Conservation (phyloP, 1,139 yeast species). For the Pichia sp. region DNA sequence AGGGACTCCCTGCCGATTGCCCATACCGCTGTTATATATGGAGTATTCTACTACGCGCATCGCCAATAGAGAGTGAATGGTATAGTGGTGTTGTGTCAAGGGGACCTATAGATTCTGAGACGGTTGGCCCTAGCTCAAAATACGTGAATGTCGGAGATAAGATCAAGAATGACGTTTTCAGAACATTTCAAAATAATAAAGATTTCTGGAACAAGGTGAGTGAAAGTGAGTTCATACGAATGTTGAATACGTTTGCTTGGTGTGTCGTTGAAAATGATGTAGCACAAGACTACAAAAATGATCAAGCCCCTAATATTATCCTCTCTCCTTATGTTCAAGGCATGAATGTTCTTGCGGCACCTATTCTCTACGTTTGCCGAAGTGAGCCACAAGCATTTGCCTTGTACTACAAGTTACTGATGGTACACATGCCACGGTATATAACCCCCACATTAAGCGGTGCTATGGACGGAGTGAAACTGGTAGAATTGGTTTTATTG, state of each 20-base stretch:
- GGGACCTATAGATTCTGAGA: slow-evolving; percentile 40
- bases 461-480: slow-evolving; percentile 66
- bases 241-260: slow-evolving; percentile 66
- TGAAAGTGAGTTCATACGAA: slow-evolving; percentile 61
- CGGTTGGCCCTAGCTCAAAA: slow-evolving; percentile 9
- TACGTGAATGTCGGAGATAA: slow-evolving; percentile 55
- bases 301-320: slow-evolving; percentile 1
- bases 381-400: slow-evolving; percentile 87
- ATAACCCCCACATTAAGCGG: slow-evolving; percentile 75
- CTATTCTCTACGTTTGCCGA: slow-evolving; percentile 67
- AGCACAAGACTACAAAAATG: slow-evolving; percentile 1
- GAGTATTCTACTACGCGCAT: slow-evolving; percentile 67
- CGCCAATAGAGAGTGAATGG: slow-evolving; percentile 45
- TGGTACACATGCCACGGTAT: slow-evolving; percentile 67
- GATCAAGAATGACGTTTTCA: slow-evolving; percentile 78
- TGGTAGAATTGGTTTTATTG: slow-evolving; percentile 64
- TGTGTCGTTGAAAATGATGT: slow-evolving; percentile 27
- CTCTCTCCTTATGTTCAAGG: slow-evolving; percentile 72
- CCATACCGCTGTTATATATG: slow-evolving; percentile 75
- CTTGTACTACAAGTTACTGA: slow-evolving; percentile 51
- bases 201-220: slow-evolving; percentile 58
- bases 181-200: slow-evolving; percentile 75
- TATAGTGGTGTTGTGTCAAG: slow-evolving; percentile 50
- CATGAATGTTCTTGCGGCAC: slow-evolving; percentile 82
- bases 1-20: slow-evolving; percentile 59